Evolutionary conservation across 352 stramenopile genomes (phyloP), one percentile per base, ranked within the genome.

Genomic region (Phytopythium oedochilum): DNA sequence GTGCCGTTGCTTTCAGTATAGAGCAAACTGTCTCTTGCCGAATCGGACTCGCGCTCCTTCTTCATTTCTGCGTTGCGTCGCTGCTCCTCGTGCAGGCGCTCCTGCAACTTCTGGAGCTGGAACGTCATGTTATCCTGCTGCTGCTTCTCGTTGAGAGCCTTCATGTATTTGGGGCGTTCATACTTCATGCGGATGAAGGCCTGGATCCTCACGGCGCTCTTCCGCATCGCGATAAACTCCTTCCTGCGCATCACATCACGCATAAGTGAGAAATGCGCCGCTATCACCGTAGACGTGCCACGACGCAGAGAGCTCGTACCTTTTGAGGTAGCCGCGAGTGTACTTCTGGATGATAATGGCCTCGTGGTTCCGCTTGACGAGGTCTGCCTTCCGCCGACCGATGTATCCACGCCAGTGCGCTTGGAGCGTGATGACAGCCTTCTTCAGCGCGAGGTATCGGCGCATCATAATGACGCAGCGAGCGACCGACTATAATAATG

Each of bases 401-500:
- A 75, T 76, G 47, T 81, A 85, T 39, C 84, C 84, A n/a, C 83
- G 72, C 83, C 85, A 93, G 31, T 75, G 83, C 11, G 83, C 77
- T 60, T 94, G 85, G 2, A 94, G 62, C n/a, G 47, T 61, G 18
- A 76, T 76, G 23, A 91, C 35, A 18, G 79, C 82, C 53, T 71
- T 59, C 20, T 77, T 72, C 36, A 81, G 83, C 9, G 76, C 68
- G 25, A 86, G 66, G 51, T 92, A 94, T 5, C 77, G 70, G 43
- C 71, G 83, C 75, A 90, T 89, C 65, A 72, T 74, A 31, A 92
- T 69, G 29, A 94, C 76, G 23, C 84, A 94, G 18, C 84, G 80
- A 59, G 76, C 79, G 53, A 94, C 83, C 11, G 84, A 94, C 82
- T 94, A 64, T 31, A 39, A 17, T 22, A 22, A 46, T 10, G 7